Evolutionary conservation across 805 yeast genomes (phyloP).

Genomic region (Starmerella sirachaensis): DNA sequence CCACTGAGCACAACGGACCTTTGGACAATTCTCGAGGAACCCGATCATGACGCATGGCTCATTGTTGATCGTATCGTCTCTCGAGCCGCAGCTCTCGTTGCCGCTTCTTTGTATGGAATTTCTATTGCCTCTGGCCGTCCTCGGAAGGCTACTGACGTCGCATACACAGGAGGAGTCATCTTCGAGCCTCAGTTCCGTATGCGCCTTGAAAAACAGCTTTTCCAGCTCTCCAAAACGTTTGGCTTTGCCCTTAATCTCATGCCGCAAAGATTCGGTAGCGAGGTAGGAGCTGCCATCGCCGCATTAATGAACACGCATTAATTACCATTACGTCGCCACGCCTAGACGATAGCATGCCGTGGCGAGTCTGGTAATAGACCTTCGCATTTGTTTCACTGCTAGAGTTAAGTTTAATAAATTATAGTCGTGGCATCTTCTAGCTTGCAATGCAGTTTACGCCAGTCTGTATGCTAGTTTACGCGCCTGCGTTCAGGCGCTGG

Average conservation of each 20-base stretch:
- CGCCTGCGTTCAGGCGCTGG: too few species aligned
- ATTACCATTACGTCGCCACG: too few species aligned
- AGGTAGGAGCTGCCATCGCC: slow-evolving; percentile 20
- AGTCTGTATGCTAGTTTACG: too few species aligned
- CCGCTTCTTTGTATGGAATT: slow-evolving; percentile 16
- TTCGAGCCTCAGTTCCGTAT: slow-evolving; percentile 16
- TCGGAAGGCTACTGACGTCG: slow-evolving; percentile 7
- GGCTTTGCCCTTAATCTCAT: slow-evolving; percentile 10
- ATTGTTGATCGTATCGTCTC: slow-evolving; percentile 11
- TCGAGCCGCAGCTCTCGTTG: slow-evolving; percentile 19
- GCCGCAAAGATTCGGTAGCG: slow-evolving; percentile 20
- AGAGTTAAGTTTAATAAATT: too few species aligned
- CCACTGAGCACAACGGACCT: slow-evolving; percentile 7
- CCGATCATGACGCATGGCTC: slow-evolving; percentile 1
- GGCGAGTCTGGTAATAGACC: too few species aligned
- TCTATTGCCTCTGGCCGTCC: not conserved
- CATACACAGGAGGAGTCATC: slow-evolving; percentile 22
- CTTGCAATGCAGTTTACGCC: too few species aligned
- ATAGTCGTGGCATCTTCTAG: too few species aligned
- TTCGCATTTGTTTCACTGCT: too few species aligned
- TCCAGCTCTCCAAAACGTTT: not conserved
- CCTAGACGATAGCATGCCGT: too few species aligned
- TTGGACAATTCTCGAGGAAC: slow-evolving; percentile 8
- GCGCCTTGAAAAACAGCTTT: slow-evolving; percentile 7
- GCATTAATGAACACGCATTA: too few species aligned